These are phyloP conservation scores for Panus rudis DNA, from an alignment of 768 basidiomycete species.

Conservation along the genomic window DNA sequence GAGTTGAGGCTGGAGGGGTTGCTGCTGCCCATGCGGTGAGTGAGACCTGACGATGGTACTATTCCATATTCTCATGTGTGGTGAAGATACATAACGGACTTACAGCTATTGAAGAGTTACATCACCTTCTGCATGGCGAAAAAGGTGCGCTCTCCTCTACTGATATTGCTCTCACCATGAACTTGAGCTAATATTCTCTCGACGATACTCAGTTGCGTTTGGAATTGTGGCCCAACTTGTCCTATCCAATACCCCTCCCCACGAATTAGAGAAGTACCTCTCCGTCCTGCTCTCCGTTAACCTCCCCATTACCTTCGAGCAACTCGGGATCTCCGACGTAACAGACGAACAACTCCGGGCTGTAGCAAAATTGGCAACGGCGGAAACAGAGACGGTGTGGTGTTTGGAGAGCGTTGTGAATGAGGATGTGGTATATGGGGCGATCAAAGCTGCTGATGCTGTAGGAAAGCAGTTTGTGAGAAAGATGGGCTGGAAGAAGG, in stretches of 20 bases:
- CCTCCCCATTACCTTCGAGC: conserved; percentile 24
- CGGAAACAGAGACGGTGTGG: conserved; percentile 25
- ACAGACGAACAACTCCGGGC: conserved; percentile 20
- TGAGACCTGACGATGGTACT: not conserved
- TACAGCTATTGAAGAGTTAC: conserved; percentile 21
- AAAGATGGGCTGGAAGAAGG: too few species aligned
- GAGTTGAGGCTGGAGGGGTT: conserved; percentile 25
- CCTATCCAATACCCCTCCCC: conserved; percentile 16
- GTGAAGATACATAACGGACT: conserved; percentile 26
- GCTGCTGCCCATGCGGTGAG: conserved; percentile 27
- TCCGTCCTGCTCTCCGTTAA: conserved; percentile 23
- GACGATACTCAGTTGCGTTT: too few species aligned
- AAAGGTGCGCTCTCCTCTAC: too few species aligned
- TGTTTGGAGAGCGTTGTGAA: conserved; percentile 22
- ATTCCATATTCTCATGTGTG: not conserved
- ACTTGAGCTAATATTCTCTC: too few species aligned
- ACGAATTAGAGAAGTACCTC: conserved; percentile 25
- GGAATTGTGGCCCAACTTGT: conserved; percentile 24
- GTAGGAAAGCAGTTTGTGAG: conserved; percentile 3
- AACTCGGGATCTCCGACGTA: conserved; percentile 22
- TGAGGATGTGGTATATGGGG: conserved; percentile 20
- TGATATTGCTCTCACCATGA: too few species aligned
- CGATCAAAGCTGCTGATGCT: conserved; percentile 24
- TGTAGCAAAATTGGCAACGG: conserved; percentile 22
- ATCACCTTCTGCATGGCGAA: conserved; percentile 24